These are phyloP conservation scores for Penicillium sp. DNA, from an alignment of 2,329 filamentous ascomycete species.

Conservation along the genomic window DNA sequence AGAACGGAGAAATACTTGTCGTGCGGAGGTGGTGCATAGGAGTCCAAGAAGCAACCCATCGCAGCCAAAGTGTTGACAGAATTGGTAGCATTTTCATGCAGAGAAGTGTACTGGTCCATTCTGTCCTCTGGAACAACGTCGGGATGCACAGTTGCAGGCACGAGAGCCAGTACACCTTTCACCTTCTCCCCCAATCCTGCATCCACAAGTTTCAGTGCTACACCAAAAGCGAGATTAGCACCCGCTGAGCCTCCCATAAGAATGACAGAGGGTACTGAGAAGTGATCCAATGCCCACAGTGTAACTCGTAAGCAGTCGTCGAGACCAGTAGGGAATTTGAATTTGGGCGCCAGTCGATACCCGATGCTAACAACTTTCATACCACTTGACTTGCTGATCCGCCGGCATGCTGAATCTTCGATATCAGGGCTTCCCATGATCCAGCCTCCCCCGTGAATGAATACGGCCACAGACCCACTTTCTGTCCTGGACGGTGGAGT, in stretches of 20 bases:
- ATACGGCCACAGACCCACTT: background rate
- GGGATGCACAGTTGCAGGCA: conserved; percentile 38
- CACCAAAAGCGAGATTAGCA: conserved; percentile 36
- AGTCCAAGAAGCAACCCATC: conserved; percentile 35
- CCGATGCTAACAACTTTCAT: background rate
- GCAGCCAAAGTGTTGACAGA: conserved; percentile 37
- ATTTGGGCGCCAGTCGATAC: conserved; percentile 23
- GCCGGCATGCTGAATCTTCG: background rate
- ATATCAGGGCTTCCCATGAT: background rate
- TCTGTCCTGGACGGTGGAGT: background rate
- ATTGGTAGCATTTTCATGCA: conserved; percentile 36
- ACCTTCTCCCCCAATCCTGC: conserved; percentile 32
- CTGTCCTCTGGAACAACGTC: conserved; percentile 37
- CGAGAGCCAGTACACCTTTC: conserved; percentile 39
- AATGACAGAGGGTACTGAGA: conserved; percentile 28
- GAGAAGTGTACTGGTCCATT: conserved; percentile 34
- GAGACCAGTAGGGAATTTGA: conserved; percentile 12
- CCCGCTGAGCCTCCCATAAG: conserved; percentile 41
- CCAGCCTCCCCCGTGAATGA: background rate
- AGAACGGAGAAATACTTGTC: conserved; percentile 6
- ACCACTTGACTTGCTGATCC: background rate
- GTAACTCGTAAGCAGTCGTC: conserved; percentile 12
- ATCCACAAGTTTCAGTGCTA: conserved; percentile 39
- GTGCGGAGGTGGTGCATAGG: background rate
- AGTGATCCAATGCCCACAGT: conserved; percentile 10